Base-by-base conservation (phyloP, 1,284 basidiomycete genomes). In the Trichosporon ovoides region DNA sequence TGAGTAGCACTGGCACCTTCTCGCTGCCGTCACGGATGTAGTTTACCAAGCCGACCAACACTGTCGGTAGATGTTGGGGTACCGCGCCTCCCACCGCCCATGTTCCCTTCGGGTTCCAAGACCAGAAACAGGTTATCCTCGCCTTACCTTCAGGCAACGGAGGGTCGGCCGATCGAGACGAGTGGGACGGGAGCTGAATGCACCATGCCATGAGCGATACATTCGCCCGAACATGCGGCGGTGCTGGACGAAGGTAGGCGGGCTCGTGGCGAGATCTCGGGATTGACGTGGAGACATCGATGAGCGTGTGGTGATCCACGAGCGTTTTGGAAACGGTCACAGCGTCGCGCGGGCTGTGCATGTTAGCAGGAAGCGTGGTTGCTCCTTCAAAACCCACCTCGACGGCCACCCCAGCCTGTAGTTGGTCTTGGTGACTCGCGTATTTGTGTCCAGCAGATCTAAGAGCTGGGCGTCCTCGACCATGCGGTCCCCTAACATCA, bases 361-460 rank as follows among this genome's bases (percentile, higher is more conserved):
- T 53, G 53, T 22, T 66, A 65, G 65, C 53, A 12, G n/a, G 68
- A 58, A 55, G 65, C 28, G 49, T 57, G 49, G 12, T n/a, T n/a
- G 38, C 38, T 9, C 28, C 9, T 5, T 19, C 31, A 3, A 1
- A 14, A 34, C 20, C 7, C 10, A 93, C 89, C 88, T 95, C 56
- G 91, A 92, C 58, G 95, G 95, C 95, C 95, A 98, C 2, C 95
- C 96, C 9, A 98, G 78, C 7, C 86, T 85, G 73, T 91, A 98
- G 67, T 91, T 89, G 0, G 92, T 94, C 79, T 89, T 91, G 53
- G 84, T 83, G 67, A 98, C 87, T 60, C 90, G 82, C 4, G 92
- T 95, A 59, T 84, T 83, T 24, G 86, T 85, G 72, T 95, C 93
- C 58, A 95, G 84, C 77, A 91, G 82, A 75, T 97, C 93, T 46